Evolutionary conservation across 1,284 basidiomycete genomes (phyloP), one percentile per base, ranked within the genome.

Genomic region (Phylloboletellus chloephorus): DNA sequence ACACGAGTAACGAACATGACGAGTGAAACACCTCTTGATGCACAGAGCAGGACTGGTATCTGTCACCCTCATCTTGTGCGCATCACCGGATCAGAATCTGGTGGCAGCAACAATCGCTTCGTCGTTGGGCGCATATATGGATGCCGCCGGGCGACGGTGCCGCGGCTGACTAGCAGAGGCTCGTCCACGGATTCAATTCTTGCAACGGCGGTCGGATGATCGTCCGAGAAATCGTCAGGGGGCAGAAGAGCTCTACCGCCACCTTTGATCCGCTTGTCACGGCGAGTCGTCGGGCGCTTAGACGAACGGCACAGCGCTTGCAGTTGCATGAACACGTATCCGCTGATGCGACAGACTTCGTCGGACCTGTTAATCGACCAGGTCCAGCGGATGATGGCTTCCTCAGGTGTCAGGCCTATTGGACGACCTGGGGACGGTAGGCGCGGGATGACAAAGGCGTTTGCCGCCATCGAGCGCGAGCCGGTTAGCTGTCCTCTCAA

Each of bases 321-420:
- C 11, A 56, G 31, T 33, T 41, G 31, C 1, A 4, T 15, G 15
- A 48, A 34, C 0, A 39, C 37, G 1, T n/a, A 4, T 17, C 1
- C 2, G 5, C 28, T 28, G 20, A 21, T 21, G 22, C 29, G 35
- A 37, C 23, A 31, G 19, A 12, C 43, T 10, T 44, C 39, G 24
- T 56, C 45, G 7, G 60, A 58, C 15, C 12, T 54, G 22, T 25
- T 35, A 4, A 46, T 39, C 7, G 57, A 59, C 57, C 56, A 64
- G 32, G 43, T 24, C 54, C 45, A 56, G 13, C 44, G 58, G 21
- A 57, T 44, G 28, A 45, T 31, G 17, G 38, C 37, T 12, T 57
- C 52, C 23, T 61, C 57, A 1, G 31, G 47, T 5, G 49, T 56
- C 26, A 48, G 9, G 9, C 26, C 5, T 24, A 64, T 36, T 3